phyloP scores from a whole-genome alignment of 1,139 yeast genomes.

The Nakaseomyces uthaithaninus region DNA sequence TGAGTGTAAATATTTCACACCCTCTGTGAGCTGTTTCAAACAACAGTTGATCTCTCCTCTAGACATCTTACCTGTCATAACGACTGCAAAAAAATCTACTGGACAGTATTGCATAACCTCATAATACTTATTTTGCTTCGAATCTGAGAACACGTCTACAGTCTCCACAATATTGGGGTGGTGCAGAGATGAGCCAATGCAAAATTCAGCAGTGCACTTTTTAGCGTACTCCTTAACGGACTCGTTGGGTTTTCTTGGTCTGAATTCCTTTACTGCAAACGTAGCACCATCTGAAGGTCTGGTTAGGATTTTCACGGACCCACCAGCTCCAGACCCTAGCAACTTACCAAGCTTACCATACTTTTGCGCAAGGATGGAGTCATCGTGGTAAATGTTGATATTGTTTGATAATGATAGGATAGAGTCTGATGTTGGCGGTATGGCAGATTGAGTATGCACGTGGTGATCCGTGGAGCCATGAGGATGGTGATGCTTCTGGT shows the following conservation, averaged over 20 bases:
- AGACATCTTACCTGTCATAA: constrained; percentile 92
- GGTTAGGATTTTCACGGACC: constrained; percentile 79
- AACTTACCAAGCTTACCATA: constrained; percentile 87
- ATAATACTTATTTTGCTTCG: constrained; percentile 78
- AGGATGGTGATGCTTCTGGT: constrained; percentile 8
- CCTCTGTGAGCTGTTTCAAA: constrained; percentile 76
- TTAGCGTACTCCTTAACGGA: constrained; percentile 83
- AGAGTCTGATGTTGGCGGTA: constrained; percentile 33
- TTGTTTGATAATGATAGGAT: constrained; percentile 30
- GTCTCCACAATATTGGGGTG: constrained; percentile 94
- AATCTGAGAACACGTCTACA: constrained; percentile 58
- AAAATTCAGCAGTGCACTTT: constrained; percentile 93
- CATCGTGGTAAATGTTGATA: constrained; percentile 41
- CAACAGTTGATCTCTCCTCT: constrained; percentile 81
- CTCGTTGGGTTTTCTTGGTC: constrained; percentile 79
- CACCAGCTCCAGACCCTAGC: constrained; percentile 97
- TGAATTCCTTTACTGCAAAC: constrained; percentile 94
- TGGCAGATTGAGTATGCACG: constrained; percentile 31
- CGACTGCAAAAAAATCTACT: constrained; percentile 91
- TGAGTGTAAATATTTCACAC: constrained; percentile 74
- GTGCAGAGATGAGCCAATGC: constrained; percentile 91
- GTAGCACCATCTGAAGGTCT: constrained; percentile 75
- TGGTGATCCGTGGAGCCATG: constrained; percentile 21
- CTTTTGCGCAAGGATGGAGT: constrained; percentile 65
- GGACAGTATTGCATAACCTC: constrained; percentile 99